A percentile compares a stretch with the other conserved stretches of the same genome.
Evolutionary conservation across 257 asterid genomes (phyloP).

Genomic region (Solanum rostratum): DNA sequence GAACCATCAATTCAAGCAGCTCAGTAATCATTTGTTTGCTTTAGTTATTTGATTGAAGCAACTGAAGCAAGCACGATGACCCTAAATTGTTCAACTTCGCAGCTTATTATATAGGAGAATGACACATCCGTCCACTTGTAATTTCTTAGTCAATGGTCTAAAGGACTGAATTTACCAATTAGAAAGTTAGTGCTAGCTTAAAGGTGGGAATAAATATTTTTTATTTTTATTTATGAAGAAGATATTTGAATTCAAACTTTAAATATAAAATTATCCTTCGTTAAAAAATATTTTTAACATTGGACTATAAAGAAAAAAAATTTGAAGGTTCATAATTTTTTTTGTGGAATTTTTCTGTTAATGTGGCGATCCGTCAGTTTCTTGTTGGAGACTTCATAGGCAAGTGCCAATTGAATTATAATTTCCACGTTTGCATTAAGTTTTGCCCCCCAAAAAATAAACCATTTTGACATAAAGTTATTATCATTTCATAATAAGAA

Average conservation of each 20-base stretch:
- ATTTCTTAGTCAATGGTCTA: background rate
- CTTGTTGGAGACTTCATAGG: background rate
- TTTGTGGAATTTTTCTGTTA: background rate
- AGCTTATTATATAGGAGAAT: no score
- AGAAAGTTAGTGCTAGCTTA: background rate
- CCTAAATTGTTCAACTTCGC: no score
- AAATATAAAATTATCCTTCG: no score
- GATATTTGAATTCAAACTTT: background rate
- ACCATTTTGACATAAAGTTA: background rate
- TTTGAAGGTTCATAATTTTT: background rate
- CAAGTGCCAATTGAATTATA: background rate
- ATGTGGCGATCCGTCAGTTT: background rate
- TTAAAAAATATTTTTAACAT: no score
- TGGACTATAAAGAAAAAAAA: no score
- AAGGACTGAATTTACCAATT: background rate
- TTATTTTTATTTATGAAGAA: background rate
- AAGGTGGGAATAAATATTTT: background rate
- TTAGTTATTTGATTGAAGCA: no score
- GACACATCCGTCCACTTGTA: background rate
- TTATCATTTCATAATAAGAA: no score
- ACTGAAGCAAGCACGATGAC: no score
- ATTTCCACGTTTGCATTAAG: background rate
- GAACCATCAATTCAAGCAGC: no score
- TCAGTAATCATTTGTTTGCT: no score
- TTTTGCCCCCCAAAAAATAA: no score